These are phyloP conservation scores for Pisolithus microcarpus DNA, from an alignment of 768 basidiomycete species.

Conservation along the genomic window DNA sequence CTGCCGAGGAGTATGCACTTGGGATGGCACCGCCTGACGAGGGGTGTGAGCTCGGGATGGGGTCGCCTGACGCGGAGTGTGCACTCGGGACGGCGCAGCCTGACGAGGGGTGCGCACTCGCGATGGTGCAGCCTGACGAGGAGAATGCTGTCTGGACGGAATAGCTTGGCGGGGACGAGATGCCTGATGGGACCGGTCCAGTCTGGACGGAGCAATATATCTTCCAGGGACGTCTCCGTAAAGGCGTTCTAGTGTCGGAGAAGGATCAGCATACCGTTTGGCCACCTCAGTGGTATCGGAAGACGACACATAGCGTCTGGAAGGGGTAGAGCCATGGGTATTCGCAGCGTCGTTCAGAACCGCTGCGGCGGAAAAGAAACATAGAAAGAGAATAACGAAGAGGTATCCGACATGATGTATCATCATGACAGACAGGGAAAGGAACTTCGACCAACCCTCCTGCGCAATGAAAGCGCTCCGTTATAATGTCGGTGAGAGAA, in stretches of 20 bases:
- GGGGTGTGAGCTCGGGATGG: constrained; percentile 1
- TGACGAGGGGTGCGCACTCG: neutral
- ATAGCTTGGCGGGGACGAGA: neutral
- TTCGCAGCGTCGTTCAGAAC: neutral
- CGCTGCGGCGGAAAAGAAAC: neutral
- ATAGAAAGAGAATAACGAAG: neutral
- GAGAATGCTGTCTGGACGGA: constrained; percentile 1
- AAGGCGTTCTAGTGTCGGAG: neutral
- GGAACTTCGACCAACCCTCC: neutral
- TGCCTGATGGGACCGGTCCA: neutral
- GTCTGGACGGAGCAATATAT: neutral
- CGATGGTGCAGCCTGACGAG: constrained; percentile 1
- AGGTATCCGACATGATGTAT: neutral
- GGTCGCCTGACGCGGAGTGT: neutral
- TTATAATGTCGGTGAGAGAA: neutral
- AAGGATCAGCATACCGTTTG: neutral
- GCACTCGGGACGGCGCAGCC: neutral
- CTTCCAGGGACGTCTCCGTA: neutral
- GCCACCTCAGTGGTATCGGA: neutral
- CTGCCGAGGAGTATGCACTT: neutral
- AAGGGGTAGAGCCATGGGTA: constrained; percentile 1
- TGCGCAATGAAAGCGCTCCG: neutral
- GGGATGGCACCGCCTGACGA: neutral
- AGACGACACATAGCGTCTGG: constrained; percentile 3
- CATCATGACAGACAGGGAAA: neutral